Evolutionary conservation across 2,329 filamentous ascomycete genomes (phyloP), one percentile per base, ranked within the genome.

Genomic region (Ceratocystis albifundus): DNA sequence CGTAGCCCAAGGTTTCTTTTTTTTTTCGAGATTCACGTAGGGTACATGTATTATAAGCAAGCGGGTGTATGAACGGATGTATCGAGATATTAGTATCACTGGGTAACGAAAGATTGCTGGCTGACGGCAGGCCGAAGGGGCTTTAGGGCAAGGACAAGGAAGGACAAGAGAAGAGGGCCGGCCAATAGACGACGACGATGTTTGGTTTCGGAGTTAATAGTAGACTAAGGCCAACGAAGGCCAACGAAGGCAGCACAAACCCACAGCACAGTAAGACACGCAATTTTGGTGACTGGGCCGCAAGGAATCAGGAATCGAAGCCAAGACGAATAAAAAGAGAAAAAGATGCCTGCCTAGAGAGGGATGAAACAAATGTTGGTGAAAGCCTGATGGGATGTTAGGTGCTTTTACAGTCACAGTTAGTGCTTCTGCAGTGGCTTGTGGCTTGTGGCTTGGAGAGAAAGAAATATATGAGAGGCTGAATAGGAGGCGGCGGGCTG

Each of bases 291-390:
- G 15, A 59, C 55, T n/a, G 6, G 17, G 55, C 28, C 28, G 55
- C 7, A 32, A 32, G 25, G 8, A n/a, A 36, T 41, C 4, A 32
- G 55, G 55, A 59, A 36, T 17, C 25, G 15, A 22, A 32, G 28
- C 55, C 55, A 59, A 59, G 55, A 59, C 55, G 28, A 28, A 32
- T 20, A 59, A 59, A 32, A 36, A 15, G 25, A 36, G 20, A 59
- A 59, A 32, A 36, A 15, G 25, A 36, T 36, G 55, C 30, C 55
- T 36, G 55, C 55, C 55, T 59, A 32, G 55, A 36, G 8, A 59
- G 25, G 20, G 25, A 17, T 30, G 32, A 55, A 25, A 15, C 25
- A 25, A 28, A 25, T 12, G 10, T 10, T 59, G 28, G 28, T 5
- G 15, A n/a, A 30, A 36, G 55, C 17, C 32, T 30, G 7, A 15